A percentile compares a stretch with the other conserved stretches of the same genome.
phyloP scores from a whole-genome alignment of 345 rosid genomes.

The Lepidium africanum region DNA sequence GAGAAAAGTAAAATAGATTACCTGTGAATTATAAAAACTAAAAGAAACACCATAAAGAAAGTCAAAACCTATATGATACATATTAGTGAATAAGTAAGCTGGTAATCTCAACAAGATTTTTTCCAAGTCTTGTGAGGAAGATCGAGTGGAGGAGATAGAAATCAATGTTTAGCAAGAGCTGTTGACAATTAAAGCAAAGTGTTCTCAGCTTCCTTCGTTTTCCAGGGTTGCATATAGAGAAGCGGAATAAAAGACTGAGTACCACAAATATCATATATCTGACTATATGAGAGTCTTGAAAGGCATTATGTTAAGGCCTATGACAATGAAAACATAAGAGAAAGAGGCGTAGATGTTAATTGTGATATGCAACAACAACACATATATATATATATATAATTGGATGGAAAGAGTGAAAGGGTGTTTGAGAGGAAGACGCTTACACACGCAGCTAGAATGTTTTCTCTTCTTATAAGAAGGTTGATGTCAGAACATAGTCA shows the following conservation, averaged over 20 bases:
- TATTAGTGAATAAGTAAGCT: slow-evolving; percentile 8
- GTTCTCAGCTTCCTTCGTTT: neutral
- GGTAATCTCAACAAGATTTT: slow-evolving; percentile 61
- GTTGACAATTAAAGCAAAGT: slow-evolving; percentile 19
- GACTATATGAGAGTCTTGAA: no score
- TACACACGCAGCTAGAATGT: no score
- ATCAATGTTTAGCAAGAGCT: slow-evolving; percentile 77
- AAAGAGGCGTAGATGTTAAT: slow-evolving; percentile 79
- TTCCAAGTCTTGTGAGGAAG: slow-evolving; percentile 72
- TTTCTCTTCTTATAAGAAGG: no score
- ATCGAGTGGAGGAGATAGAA: slow-evolving; percentile 72
- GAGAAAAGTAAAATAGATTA: no score
- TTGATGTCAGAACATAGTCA: no score
- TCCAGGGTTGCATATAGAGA: neutral
- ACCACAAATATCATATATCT: no score
- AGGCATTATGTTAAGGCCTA: no score
- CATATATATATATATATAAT: neutral
- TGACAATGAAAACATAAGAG: slow-evolving; percentile 37
- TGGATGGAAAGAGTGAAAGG: neutral
- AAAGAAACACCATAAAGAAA: no score
- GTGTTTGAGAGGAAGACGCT: no score
- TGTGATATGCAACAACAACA: slow-evolving; percentile 56
- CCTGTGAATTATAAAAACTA: no score
- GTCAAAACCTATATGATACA: no score
- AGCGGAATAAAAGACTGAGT: no score